phyloP scores from a whole-genome alignment of 148 eudicot genomes.

The Euryodendron excelsum region DNA sequence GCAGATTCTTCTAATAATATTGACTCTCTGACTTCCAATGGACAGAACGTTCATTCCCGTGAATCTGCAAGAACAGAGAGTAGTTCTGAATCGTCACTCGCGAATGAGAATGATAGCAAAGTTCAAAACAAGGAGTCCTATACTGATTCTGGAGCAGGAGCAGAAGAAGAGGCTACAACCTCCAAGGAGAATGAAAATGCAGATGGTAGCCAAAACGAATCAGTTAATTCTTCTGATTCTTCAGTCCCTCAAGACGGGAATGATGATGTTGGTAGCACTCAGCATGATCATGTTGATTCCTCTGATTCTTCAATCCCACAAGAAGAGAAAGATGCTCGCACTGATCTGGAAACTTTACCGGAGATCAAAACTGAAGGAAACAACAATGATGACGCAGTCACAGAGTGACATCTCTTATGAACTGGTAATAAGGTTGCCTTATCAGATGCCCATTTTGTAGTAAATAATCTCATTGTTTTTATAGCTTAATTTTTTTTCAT shows the following conservation, averaged over 20 bases:
- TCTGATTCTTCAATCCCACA: slow-evolving; percentile 40
- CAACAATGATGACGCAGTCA: slow-evolving; percentile 37
- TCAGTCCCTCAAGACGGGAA: slow-evolving; percentile 21
- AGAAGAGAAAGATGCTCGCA: slow-evolving; percentile 51
- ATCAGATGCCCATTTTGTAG: background rate
- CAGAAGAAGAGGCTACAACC: slow-evolving; percentile 13
- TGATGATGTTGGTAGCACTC: slow-evolving; percentile 24
- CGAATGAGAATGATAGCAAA: slow-evolving; percentile 11
- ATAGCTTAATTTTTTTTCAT: background rate
- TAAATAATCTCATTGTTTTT: background rate
- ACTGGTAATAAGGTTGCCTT: background rate
- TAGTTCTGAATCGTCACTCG: slow-evolving; percentile 21
- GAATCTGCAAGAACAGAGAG: slow-evolving; percentile 16
- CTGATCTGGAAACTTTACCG: slow-evolving; percentile 59
- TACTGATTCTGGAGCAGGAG: slow-evolving; percentile 16
- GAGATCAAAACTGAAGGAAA: slow-evolving; percentile 39
- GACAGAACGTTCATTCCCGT: slow-evolving; percentile 13
- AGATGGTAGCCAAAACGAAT: slow-evolving; percentile 15
- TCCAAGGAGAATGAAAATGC: slow-evolving; percentile 12
- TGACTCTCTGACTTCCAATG: background rate
- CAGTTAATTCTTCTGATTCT: slow-evolving; percentile 19
- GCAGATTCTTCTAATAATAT: slow-evolving; percentile 13
- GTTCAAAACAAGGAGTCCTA: slow-evolving; percentile 8
- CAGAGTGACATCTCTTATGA: slow-evolving; percentile 29
- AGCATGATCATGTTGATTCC: slow-evolving; percentile 31